Conservation (phyloP, 768 basidiomycete species). For the Rhodosporidiobolus odoratus region DNA sequence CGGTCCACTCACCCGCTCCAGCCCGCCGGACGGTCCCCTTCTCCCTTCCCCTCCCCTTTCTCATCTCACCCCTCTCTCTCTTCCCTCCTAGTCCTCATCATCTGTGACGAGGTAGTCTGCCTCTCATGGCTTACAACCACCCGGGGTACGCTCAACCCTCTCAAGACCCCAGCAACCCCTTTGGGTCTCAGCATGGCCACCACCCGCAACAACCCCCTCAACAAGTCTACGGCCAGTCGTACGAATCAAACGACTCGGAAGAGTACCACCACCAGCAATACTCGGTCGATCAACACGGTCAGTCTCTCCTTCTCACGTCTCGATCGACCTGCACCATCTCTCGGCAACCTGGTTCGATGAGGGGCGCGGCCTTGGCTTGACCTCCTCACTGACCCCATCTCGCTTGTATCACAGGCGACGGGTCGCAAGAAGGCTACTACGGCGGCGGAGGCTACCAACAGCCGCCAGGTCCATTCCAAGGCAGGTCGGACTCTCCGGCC, state of each 20-base stretch:
- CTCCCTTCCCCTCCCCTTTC: too few species aligned
- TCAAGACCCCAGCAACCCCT: constrained; percentile 25
- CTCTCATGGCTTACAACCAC: constrained; percentile 22
- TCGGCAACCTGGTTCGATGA: background rate
- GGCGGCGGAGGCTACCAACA: constrained; percentile 26
- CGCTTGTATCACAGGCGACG: constrained; percentile 10
- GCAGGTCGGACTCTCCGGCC: constrained; percentile 27
- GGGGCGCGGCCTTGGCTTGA: background rate
- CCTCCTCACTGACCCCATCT: background rate
- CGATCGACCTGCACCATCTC: background rate
- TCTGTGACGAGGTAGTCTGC: too few species aligned
- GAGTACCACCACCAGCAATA: constrained; percentile 32
- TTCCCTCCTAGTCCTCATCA: too few species aligned
- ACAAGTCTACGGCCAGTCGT: constrained; percentile 14
- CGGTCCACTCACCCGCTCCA: too few species aligned
- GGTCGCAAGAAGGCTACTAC: constrained; percentile 31
- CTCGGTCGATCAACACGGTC: constrained; percentile 10
- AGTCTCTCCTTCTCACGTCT: background rate
- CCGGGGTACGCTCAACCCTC: constrained; percentile 3
- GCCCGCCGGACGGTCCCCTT: too few species aligned
- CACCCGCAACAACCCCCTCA: background rate
- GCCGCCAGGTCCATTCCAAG: constrained; percentile 26
- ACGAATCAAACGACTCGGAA: constrained; percentile 19
- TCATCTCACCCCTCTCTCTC: too few species aligned
- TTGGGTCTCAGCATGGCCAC: constrained; percentile 24